These are phyloP conservation scores for Picochlorum sp. DNA, from an alignment of 139 green algal species.

Conservation along the genomic window DNA sequence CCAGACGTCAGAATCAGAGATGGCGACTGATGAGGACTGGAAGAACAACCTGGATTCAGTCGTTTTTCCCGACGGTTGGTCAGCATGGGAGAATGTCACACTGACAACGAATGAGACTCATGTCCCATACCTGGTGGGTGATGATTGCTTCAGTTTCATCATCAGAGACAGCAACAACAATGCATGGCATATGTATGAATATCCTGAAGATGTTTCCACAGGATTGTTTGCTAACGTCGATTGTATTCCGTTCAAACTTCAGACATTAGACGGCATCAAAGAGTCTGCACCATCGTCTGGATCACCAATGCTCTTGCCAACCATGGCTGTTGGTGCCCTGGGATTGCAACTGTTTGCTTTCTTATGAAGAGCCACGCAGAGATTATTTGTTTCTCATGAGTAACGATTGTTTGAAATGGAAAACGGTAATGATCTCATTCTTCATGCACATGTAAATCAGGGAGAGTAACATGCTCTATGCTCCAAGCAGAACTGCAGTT, in stretches of 20 bases:
- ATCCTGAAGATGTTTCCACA: not conserved
- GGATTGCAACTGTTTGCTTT: no score
- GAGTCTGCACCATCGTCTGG: not conserved
- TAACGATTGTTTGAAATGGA: no score
- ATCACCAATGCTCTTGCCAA: not conserved
- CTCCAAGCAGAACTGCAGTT: no score
- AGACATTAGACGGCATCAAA: not conserved
- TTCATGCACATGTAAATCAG: no score
- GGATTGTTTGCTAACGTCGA: not conserved
- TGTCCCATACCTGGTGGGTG: not conserved
- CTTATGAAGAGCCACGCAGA: no score
- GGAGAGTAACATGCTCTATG: no score
- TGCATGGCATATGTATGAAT: constrained; percentile 5
- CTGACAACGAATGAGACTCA: constrained; percentile 1
- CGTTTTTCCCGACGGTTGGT: not conserved
- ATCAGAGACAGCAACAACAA: constrained; percentile 1
- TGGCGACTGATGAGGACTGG: not conserved
- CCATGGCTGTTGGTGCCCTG: no score
- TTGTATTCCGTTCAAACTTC: not conserved
- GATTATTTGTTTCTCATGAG: no score
- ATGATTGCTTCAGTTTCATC: constrained; percentile 3
- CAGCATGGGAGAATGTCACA: not conserved
- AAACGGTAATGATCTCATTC: no score
- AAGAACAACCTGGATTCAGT: not conserved
- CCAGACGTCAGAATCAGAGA: not conserved